These are phyloP conservation scores for Naganishia sp. DNA, from an alignment of 1,284 basidiomycete species.

Conservation along the genomic window DNA sequence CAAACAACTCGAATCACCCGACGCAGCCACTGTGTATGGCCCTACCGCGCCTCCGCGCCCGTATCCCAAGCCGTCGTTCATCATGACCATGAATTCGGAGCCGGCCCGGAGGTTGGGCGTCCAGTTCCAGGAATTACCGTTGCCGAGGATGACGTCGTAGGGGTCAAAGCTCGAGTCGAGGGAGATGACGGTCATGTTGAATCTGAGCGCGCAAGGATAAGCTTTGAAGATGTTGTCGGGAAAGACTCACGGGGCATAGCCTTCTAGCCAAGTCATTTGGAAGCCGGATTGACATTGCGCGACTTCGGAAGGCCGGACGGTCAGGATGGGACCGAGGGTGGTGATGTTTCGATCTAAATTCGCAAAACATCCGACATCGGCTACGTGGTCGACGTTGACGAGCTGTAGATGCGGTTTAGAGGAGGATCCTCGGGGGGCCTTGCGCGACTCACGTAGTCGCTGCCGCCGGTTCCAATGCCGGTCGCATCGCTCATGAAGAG, in stretches of 20 bases:
- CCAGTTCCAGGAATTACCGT: constrained; percentile 5
- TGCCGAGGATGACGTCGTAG: constrained; percentile 20
- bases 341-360: too few species aligned
- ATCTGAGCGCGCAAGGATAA: not conserved
- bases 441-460: constrained; percentile 7
- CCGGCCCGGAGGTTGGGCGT: constrained; percentile 16
- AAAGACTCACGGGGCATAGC: too few species aligned
- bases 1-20: constrained; percentile 23
- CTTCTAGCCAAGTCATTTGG: too few species aligned
- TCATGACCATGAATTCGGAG: constrained; percentile 16
- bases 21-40: constrained; percentile 8
- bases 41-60: constrained; percentile 12
- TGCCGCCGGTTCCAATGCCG: constrained; percentile 24
- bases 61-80: constrained; percentile 23
- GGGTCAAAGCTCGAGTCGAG: constrained; percentile 18
- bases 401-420: too few species aligned
- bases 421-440: too few species aligned
- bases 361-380: too few species aligned
- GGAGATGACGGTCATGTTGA: constrained; percentile 31
- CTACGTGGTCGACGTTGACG: too few species aligned
- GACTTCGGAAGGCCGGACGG: too few species aligned
- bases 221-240: too few species aligned
- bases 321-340: too few species aligned
- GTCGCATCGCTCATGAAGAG: constrained; percentile 27
- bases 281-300: too few species aligned